A percentile compares a stretch with the other conserved stretches of the same genome.
phyloP scores from a whole-genome alignment of 768 basidiomycete genomes.

The Lentinula lateritia region DNA sequence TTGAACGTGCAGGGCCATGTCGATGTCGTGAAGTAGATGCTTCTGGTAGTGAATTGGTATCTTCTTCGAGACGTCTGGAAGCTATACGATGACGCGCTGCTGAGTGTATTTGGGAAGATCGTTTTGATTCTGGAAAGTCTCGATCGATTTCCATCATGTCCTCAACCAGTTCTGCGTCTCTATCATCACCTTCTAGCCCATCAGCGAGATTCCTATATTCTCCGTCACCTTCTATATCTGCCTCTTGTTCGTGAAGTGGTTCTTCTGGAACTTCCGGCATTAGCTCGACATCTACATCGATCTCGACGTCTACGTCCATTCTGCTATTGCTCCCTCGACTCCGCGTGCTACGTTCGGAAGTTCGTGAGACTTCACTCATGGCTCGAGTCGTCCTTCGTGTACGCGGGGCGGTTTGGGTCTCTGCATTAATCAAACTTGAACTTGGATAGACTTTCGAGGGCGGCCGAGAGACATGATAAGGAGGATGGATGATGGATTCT shows the following conservation, averaged over 20 bases:
- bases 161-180: slow-evolving; percentile 1
- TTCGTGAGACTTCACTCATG: neutral
- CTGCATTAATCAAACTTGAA: neutral
- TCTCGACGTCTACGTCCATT: neutral
- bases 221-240: neutral
- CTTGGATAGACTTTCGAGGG: neutral
- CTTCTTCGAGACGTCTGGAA: neutral
- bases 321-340: neutral
- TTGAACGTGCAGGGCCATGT: neutral
- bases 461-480: neutral
- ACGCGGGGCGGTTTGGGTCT: neutral
- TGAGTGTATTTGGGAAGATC: neutral
- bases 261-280: neutral
- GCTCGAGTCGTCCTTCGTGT: neutral
- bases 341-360: neutral
- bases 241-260: neutral
- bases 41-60: neutral
- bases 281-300: neutral
- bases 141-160: slow-evolving; percentile 3
- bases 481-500: neutral
- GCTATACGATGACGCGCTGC: neutral
- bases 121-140: neutral
- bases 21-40: neutral
- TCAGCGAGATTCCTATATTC: neutral
- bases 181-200: neutral